phyloP scores from a whole-genome alignment of 1,139 yeast species.

The Suhomyces taliae region DNA sequence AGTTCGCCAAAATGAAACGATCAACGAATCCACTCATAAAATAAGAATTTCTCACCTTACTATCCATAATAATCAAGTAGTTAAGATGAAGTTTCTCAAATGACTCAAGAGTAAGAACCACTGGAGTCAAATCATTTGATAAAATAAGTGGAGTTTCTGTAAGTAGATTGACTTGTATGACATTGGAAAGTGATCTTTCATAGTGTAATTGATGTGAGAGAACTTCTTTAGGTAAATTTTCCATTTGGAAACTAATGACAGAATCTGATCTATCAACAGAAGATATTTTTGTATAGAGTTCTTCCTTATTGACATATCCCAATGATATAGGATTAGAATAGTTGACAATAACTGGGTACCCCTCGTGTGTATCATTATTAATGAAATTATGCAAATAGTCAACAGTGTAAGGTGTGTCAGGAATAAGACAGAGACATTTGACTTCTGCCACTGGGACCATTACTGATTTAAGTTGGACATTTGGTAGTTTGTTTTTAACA shows the following conservation, averaged over 20 bases:
- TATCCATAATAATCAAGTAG: slow-evolving; percentile 30
- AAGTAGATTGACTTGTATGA: slow-evolving; percentile 59
- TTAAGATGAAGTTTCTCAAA: slow-evolving; percentile 45
- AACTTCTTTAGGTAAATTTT: slow-evolving; percentile 18
- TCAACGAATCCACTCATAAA: slow-evolving; percentile 43
- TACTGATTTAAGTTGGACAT: slow-evolving; percentile 27
- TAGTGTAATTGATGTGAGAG: slow-evolving; percentile 28
- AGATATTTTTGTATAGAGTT: slow-evolving; percentile 19
- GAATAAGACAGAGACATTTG: slow-evolving; percentile 32
- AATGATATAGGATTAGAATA: slow-evolving; percentile 27
- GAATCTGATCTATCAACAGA: slow-evolving; percentile 12
- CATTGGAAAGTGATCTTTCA: slow-evolving; percentile 19
- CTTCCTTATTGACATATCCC: slow-evolving; percentile 40
- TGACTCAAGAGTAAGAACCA: slow-evolving; percentile 37
- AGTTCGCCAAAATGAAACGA: slow-evolving; percentile 34
- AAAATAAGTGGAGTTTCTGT: slow-evolving; percentile 77
- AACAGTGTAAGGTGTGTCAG: slow-evolving; percentile 28
- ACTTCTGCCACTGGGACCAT: slow-evolving; percentile 35
- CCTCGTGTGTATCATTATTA: slow-evolving; percentile 41
- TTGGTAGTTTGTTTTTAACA: slow-evolving; percentile 35
- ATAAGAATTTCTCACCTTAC: slow-evolving; percentile 16
- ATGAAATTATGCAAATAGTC: slow-evolving; percentile 21
- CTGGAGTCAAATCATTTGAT: slow-evolving; percentile 35
- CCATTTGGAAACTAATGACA: slow-evolving; percentile 27
- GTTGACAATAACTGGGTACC: slow-evolving; percentile 40